Evolutionary conservation across 768 basidiomycete species (phyloP).

Genomic region (Pleurotus ostreatus): DNA sequence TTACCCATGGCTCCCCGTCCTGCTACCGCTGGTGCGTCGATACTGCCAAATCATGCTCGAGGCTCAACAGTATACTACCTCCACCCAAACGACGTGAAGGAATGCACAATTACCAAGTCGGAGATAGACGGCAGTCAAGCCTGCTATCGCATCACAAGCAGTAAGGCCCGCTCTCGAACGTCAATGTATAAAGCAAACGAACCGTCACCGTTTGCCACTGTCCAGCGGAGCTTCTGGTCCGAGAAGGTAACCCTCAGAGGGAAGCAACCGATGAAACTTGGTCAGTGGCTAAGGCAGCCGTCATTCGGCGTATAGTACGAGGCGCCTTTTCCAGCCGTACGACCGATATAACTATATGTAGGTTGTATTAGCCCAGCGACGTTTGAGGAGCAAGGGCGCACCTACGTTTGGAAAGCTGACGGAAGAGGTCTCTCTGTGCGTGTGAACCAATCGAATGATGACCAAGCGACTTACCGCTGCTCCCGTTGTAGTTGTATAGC

Average conservation of each 20-base stretch:
- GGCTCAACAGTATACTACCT: slow-evolving; percentile 5
- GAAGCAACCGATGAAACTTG: slow-evolving; percentile 13
- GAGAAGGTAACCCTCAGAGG: slow-evolving; percentile 20
- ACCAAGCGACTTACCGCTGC: not conserved
- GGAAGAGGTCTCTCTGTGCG: not conserved
- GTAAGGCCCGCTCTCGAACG: not conserved
- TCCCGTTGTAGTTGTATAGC: not conserved
- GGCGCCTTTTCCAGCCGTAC: not conserved
- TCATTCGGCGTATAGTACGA: slow-evolving; percentile 16
- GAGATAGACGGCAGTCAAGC: not conserved
- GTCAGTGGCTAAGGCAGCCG: slow-evolving; percentile 18
- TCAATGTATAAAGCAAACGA: not conserved
- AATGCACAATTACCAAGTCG: slow-evolving; percentile 1
- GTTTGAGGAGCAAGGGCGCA: not conserved
- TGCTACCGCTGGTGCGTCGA: too few species aligned
- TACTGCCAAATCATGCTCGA: too few species aligned
- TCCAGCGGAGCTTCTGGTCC: slow-evolving; percentile 17
- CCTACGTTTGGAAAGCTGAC: not conserved
- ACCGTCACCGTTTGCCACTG: slow-evolving; percentile 13
- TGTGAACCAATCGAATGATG: not conserved
- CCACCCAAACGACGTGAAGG: slow-evolving; percentile 12
- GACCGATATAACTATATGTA: not conserved
- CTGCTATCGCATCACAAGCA: slow-evolving; percentile 1
- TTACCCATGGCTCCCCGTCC: too few species aligned
- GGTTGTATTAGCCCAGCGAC: not conserved